A percentile compares a stretch with the other conserved stretches of the same genome.
phyloP scores from a whole-genome alignment of 345 rosid species.

The Salix koriyanagi region DNA sequence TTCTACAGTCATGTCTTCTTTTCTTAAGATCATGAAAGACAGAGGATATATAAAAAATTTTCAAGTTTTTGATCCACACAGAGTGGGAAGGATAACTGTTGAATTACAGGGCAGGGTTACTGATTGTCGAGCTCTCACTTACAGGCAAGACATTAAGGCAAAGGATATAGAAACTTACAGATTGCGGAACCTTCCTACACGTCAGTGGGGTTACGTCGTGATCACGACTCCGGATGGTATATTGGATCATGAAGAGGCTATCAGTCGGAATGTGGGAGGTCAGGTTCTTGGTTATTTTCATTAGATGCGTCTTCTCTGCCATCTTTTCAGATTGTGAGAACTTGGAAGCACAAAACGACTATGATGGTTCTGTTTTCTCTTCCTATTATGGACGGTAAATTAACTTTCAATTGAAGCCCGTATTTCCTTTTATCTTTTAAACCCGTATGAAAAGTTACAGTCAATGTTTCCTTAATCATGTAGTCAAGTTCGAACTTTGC shows the following conservation, averaged over 20 bases:
- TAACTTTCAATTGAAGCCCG: no score
- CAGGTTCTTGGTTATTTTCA: constrained; percentile 89
- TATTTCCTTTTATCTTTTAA: no score
- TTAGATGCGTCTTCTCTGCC: constrained; percentile 25
- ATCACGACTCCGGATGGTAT: constrained; percentile 88
- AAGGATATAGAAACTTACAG: constrained; percentile 62
- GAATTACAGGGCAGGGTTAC: constrained; percentile 83
- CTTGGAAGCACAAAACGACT: no score
- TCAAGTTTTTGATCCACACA: constrained; percentile 70
- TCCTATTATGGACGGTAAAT: no score
- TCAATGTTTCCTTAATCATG: no score
- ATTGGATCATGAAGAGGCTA: constrained; percentile 94
- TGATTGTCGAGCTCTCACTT: constrained; percentile 76
- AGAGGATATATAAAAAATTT: constrained; percentile 76
- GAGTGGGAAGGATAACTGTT: constrained; percentile 84
- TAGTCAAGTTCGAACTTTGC: no score
- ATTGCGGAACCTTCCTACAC: constrained; percentile 69
- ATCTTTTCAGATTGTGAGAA: neutral
- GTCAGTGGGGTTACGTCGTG: constrained; percentile 93
- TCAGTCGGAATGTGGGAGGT: constrained; percentile 71
- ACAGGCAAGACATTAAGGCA: constrained; percentile 84
- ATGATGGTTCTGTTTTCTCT: no score
- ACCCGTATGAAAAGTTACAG: no score
- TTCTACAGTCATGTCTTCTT: constrained; percentile 82
- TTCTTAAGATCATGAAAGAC: constrained; percentile 76